Base-by-base conservation (phyloP, 495 filamentous ascomycete genomes). In the Penicillium verhagenii region DNA sequence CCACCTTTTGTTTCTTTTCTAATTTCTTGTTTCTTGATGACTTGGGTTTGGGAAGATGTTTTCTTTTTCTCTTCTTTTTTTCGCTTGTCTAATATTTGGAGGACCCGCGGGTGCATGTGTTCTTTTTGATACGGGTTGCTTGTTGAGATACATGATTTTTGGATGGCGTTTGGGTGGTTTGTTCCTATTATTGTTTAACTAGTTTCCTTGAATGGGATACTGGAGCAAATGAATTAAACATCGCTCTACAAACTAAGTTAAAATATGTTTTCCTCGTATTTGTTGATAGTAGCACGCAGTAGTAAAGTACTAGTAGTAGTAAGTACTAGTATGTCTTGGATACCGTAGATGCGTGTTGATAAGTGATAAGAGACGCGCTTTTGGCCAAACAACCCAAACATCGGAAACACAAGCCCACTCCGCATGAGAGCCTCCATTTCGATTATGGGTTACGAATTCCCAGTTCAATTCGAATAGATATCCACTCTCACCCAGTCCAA, bases 41-140 rank as follows among this genome's bases (percentile, higher is more conserved):
- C n/a, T n/a, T n/a, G 48, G 42, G 59, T 38, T 63, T 56, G 53
- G 46, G 54, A 59, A 38, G 48, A 26, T 18, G 28, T 39, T 18
- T 35, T 19, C 47, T 47, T 50, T 50, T 61, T 37, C 18, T 35
- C 33, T 35, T 37, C 18, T 35, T 14, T 35, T 52, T 53, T 67
- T 67, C 64, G 54, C 64, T 60, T 67, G 64, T 67, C 44, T 63
- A 67, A 62, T 67, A 67, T 58, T 67, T 67, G 54, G 38, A 60
- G 61, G 58, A 57, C 51, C 51, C 56, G 47, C 23, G 29, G 64
- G 58, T 65, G 58, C 57, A 60, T 65, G 60, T 50, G 53, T 50
- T 61, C 42, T 49, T 59, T 48, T 39, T 47, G 20, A 53, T 50
- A 24, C 37, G 61, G 61, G 46, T 61, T 67, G 64, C 64, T 67